Conservation (phyloP, 2,329 filamentous ascomycete species). For the Ploettnerulaceae sp. region DNA sequence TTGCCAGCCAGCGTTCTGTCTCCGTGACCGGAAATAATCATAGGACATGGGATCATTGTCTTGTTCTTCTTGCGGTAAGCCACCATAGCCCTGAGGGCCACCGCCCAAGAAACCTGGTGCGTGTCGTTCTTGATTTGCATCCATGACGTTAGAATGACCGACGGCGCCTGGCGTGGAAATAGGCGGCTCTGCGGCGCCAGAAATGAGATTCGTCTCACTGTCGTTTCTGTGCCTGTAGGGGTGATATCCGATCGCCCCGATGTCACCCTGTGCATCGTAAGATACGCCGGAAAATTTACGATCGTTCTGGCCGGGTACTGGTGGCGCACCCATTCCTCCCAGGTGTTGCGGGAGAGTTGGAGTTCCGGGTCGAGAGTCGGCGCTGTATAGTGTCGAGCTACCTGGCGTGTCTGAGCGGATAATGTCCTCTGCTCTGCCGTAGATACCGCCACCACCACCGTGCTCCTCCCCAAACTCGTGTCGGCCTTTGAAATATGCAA, state of each 20-base stretch:
- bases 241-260: too few relatives aligned
- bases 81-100: slow-evolving; percentile 55
- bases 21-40: slow-evolving; percentile 32
- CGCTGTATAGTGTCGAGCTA: slow-evolving; percentile 19
- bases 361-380: slow-evolving; percentile 28
- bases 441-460: slow-evolving; percentile 65
- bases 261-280: slow-evolving; percentile 27
- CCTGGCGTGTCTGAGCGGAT: slow-evolving; percentile 35
- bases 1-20: slow-evolving; percentile 18
- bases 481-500: slow-evolving; percentile 84
- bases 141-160: slow-evolving; percentile 26
- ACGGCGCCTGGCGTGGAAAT: slow-evolving; percentile 33
- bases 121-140: slow-evolving; percentile 38
- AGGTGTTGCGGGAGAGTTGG: slow-evolving; percentile 14
- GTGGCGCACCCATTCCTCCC: background rate
- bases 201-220: slow-evolving; percentile 48
- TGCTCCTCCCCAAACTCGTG: slow-evolving; percentile 83
- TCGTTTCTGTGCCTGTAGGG: slow-evolving; percentile 44
- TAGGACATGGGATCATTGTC: slow-evolving; percentile 31
- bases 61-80: slow-evolving; percentile 47
- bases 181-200: slow-evolving; percentile 49
- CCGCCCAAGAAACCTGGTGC: slow-evolving; percentile 51
- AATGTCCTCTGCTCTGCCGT: slow-evolving; percentile 55
- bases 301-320: background rate
- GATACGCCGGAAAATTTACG: slow-evolving; percentile 18